Evolutionary conservation across 177 flowering plant species (phyloP).

Genomic region (Vitis hybrid): DNA sequence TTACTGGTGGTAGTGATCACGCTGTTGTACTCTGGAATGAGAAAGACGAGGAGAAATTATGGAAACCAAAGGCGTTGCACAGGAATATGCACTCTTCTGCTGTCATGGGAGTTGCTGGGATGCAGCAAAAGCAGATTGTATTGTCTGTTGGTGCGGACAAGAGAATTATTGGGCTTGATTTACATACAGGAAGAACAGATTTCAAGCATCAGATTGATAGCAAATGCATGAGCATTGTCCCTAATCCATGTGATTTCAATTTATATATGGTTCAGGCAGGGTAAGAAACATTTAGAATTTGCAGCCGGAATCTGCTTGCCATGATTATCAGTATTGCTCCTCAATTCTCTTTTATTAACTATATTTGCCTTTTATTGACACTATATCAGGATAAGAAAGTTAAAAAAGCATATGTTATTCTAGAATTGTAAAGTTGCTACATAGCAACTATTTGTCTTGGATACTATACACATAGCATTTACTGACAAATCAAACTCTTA

Average conservation of each 20-base stretch:
- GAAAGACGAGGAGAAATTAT: conserved; percentile 45
- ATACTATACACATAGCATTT: no score
- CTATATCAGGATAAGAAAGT: no score
- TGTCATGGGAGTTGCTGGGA: conserved; percentile 97
- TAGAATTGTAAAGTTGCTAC: no score
- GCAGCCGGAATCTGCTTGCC: neutral
- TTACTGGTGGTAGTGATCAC: conserved; percentile 97
- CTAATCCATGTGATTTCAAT: conserved; percentile 93
- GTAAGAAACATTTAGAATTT: conserved; percentile 37
- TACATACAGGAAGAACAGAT: conserved; percentile 51
- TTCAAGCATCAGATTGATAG: conserved; percentile 86
- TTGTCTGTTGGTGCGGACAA: conserved; percentile 89
- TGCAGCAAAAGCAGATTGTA: conserved; percentile 68
- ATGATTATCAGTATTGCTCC: neutral
- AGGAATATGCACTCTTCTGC: conserved; percentile 79
- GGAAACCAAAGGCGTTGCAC: conserved; percentile 83
- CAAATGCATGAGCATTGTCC: conserved; percentile 91
- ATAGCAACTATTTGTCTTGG: no score
- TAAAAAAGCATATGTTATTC: no score
- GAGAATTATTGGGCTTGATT: conserved; percentile 79
- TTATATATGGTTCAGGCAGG: conserved; percentile 95
- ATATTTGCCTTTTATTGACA: no score
- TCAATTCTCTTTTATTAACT: no score
- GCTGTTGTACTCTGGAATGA: conserved; percentile 83
- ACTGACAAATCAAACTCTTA: no score